Conservation (phyloP, 345 rosid species). For the Streptanthus diversifolius region DNA sequence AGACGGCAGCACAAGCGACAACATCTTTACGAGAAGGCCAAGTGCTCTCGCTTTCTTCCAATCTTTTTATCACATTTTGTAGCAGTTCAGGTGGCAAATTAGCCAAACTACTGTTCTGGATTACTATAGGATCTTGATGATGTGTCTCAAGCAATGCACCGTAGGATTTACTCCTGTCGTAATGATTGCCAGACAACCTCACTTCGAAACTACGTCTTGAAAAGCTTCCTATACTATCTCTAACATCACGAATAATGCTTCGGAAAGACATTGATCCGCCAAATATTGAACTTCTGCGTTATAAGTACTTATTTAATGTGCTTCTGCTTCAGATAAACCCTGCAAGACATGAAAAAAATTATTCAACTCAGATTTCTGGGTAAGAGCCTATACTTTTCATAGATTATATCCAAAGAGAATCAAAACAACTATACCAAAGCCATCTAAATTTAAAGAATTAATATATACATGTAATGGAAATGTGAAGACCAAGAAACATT, state of each 20-base stretch:
- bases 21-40: conserved; percentile 87
- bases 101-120: conserved; percentile 71
- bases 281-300: conserved; percentile 35
- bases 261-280: conserved; percentile 61
- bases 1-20: conserved; percentile 77
- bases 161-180: conserved; percentile 69
- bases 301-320: conserved; percentile 43
- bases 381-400: background rate
- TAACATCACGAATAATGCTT: conserved; percentile 72
- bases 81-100: conserved; percentile 74
- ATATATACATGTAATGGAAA: too few species aligned
- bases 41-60: conserved; percentile 65
- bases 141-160: conserved; percentile 50
- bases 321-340: conserved; percentile 36
- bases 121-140: conserved; percentile 37
- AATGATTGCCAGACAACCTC: too few species aligned
- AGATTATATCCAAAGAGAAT: background rate
- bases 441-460: background rate
- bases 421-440: background rate
- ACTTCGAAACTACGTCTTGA: conserved; percentile 72
- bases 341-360: background rate
- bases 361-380: background rate
- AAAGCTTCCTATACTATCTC: conserved; percentile 80
- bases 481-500: background rate
- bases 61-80: conserved; percentile 65